Conservation (phyloP, 805 yeast species). For the Metschnikowia gelsemii region DNA sequence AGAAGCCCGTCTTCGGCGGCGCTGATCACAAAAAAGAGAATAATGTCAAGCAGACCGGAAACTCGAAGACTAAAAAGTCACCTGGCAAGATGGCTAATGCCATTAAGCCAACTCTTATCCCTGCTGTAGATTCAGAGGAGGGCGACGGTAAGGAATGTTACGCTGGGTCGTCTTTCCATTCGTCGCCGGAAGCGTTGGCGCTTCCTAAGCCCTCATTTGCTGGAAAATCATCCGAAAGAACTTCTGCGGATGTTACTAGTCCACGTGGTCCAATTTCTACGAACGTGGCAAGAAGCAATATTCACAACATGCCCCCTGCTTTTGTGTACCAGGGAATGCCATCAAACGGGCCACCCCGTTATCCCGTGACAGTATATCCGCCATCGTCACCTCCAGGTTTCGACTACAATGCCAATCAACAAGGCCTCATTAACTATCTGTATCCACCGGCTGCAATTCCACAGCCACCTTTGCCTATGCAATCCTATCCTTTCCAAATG, state of each 20-base stretch:
- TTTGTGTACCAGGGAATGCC: conserved; percentile 23
- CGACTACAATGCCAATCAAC: conserved; percentile 31
- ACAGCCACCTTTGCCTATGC: conserved; percentile 20
- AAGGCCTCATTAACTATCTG: conserved; percentile 34
- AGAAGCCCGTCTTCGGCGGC: conserved; percentile 22
- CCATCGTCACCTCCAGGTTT: conserved; percentile 31
- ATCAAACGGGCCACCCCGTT: conserved; percentile 24
- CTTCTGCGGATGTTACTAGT: neutral
- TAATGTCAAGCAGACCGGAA: neutral
- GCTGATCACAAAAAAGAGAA: conserved; percentile 12
- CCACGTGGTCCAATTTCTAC: conserved; percentile 1
- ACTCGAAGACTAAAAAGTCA: conserved; percentile 10
- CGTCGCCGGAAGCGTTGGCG: conserved; percentile 55
- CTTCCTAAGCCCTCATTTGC: conserved; percentile 56
- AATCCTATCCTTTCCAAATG: conserved; percentile 17
- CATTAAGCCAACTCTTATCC: conserved; percentile 1
- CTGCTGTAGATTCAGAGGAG: neutral
- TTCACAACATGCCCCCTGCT: conserved; percentile 16
- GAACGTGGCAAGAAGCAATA: conserved; percentile 5
- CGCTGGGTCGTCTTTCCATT: conserved; percentile 58
- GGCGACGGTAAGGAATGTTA: conserved; percentile 31
- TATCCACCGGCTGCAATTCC: conserved; percentile 23
- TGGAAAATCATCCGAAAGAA: conserved; percentile 23
- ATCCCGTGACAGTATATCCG: conserved; percentile 36
- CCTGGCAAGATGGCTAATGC: conserved; percentile 5